Evolutionary conservation across 2,329 filamentous ascomycete genomes (phyloP), one percentile per base, ranked within the genome.

Genomic region (Trichoderma citrinoviride): DNA sequence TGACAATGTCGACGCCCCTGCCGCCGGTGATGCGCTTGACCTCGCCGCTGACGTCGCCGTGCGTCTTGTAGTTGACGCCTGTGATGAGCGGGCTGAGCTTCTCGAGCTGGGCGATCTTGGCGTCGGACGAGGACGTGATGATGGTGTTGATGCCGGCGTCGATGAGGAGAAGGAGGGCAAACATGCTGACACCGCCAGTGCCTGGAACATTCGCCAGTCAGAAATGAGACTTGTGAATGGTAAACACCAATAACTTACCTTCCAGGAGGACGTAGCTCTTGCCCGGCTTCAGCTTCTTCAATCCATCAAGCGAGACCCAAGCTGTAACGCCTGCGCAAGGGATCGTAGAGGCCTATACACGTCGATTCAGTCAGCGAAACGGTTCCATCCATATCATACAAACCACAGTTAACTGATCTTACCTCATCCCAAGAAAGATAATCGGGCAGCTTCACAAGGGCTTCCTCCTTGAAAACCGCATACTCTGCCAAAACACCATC

Each of bases 271-370:
- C 10, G 10, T 46, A 43, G 33, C 47, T 50, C 0, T 2, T 21
- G 12, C 44, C 49, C 3, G 40, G 40, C 8, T 23, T 23, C 27
- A 27, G 40, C 5, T 19, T 15, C 58, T 54, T 61, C 23, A 61
- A 12, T 2, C 46, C 57, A 14, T 25, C 33, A n/a, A 52, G 6
- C 19, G 19, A 27, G 12, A 19, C 12, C 60, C 60, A 63, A 8
- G 60, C 43, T 0, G 60, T 63, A 33, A 63, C 50, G n/a, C 60
- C 60, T 21, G 58, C 49, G 40, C 58, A 62, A 15, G 49, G 37
- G 19, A 63, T 8, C 8, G 60, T 63, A 27, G 50, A 29, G 19
- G 29, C 50, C 49, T 55, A 15, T 23, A n/a, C 4, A 37, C 3
- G 4, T 10, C 10, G 21, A 33, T 17, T 58, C 5, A 49, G 43